Evolutionary conservation across 2,329 filamentous ascomycete species (phyloP).

Genomic region (Fonsecaea monophora): DNA sequence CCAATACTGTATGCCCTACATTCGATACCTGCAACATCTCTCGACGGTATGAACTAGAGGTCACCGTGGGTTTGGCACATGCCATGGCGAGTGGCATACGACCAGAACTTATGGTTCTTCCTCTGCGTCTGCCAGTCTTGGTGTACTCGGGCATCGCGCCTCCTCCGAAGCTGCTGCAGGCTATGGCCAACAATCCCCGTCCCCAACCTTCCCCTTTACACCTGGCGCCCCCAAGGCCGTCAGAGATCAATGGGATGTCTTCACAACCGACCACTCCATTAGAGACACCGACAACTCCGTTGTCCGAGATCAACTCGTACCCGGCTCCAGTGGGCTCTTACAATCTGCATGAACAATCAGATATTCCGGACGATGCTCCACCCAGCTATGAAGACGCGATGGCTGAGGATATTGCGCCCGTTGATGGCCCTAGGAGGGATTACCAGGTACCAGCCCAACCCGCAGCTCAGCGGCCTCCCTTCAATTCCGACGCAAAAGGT

Average conservation of each 20-base stretch:
- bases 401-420: conserved; percentile 76
- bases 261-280: conserved; percentile 18
- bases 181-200: conserved; percentile 41
- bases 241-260: conserved; percentile 11
- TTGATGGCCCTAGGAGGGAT: conserved; percentile 69
- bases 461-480: conserved; percentile 26
- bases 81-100: conserved; percentile 62
- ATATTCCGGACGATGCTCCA: conserved; percentile 72
- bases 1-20: conserved; percentile 83
- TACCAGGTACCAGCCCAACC: conserved; percentile 46
- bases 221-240: conserved; percentile 19
- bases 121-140: conserved; percentile 77
- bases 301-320: conserved; percentile 23
- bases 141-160: conserved; percentile 89
- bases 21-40: conserved; percentile 90
- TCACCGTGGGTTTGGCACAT: conserved; percentile 79
- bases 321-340: conserved; percentile 27
- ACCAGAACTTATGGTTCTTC: conserved; percentile 78
- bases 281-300: conserved; percentile 21
- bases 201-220: conserved; percentile 37
- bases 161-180: conserved; percentile 73
- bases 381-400: conserved; percentile 95
- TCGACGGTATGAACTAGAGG: conserved; percentile 81
- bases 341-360: conserved; percentile 14
- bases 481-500: conserved; percentile 37